Conservation (phyloP, 2,329 filamentous ascomycete genomes). For the Fusarium gaditjirri region DNA sequence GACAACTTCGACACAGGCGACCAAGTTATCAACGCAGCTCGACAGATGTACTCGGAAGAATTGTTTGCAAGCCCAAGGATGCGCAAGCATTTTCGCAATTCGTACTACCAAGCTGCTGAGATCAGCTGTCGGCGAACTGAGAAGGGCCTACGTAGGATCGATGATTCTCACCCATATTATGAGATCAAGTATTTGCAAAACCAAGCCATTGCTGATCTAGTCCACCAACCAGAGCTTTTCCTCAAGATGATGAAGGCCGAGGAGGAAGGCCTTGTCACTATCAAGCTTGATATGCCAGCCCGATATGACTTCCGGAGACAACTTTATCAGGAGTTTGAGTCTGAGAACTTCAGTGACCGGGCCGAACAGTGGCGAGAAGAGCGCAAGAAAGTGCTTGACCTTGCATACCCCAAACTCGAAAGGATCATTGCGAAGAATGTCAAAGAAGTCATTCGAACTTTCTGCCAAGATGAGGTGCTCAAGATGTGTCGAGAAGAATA, state of each 20-base stretch:
- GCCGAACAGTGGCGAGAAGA: constrained; percentile 96
- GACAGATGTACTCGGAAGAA: constrained; percentile 91
- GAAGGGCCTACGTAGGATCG: constrained; percentile 92
- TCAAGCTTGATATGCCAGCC: constrained; percentile 81
- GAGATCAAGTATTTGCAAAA: constrained; percentile 97
- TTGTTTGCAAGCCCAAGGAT: constrained; percentile 88
- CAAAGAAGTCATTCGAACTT: constrained; percentile 92
- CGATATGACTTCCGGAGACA: constrained; percentile 80
- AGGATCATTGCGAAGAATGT: constrained; percentile 88
- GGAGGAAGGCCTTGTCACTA: constrained; percentile 89
- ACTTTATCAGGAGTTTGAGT: constrained; percentile 86
- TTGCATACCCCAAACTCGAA: constrained; percentile 84
- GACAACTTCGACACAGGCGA: constrained; percentile 80
- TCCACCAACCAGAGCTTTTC: constrained; percentile 86
- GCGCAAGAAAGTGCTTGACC: constrained; percentile 83
- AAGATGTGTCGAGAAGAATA: constrained; percentile 89
- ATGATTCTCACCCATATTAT: constrained; percentile 95
- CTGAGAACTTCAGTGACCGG: constrained; percentile 93
- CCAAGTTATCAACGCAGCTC: constrained; percentile 80
- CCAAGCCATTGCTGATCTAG: constrained; percentile 84
- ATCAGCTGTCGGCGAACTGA: constrained; percentile 92
- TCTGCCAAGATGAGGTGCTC: constrained; percentile 93
- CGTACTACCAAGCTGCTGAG: constrained; percentile 84
- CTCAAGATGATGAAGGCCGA: constrained; percentile 98
- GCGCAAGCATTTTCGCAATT: constrained; percentile 84